A percentile compares a stretch with the other conserved stretches of the same genome.
These are phyloP conservation scores for Herpotrichia juniperi DNA, from an alignment of 2,329 filamentous ascomycete genomes.

Conservation along the genomic window DNA sequence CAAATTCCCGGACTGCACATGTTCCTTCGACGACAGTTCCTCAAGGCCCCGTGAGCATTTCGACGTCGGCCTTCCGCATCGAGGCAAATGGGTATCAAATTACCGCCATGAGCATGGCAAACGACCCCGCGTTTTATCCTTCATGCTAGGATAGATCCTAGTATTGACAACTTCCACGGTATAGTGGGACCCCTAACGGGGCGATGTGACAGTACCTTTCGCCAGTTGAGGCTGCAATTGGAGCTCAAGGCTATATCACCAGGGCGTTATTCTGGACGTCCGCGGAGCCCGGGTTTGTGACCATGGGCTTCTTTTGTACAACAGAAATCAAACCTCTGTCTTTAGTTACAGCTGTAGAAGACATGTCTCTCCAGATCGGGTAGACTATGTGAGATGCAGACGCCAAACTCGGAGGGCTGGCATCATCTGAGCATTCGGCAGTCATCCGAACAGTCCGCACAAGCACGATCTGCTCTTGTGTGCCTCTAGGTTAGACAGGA, in stretches of 20 bases:
- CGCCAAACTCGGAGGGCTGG: slow-evolving; percentile 2
- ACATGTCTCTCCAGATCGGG: background rate
- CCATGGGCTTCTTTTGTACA: slow-evolving; percentile 3
- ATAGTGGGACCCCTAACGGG: background rate
- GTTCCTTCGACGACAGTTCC: slow-evolving; percentile 9
- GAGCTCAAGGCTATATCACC: slow-evolving; percentile 11
- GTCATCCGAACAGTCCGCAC: slow-evolving; percentile 10
- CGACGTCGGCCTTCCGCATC: slow-evolving; percentile 17
- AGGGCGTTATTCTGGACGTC: slow-evolving; percentile 10
- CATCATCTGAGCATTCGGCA: slow-evolving; percentile 3
- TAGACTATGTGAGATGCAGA: background rate
- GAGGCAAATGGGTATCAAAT: slow-evolving; percentile 14
- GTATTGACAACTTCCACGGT: slow-evolving; percentile 1
- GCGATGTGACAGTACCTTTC: slow-evolving; percentile 10
- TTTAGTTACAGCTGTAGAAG: slow-evolving; percentile 1
- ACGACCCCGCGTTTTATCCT: slow-evolving; percentile 1
- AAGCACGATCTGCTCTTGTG: slow-evolving; percentile 11
- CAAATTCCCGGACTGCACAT: background rate
- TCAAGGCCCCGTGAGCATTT: slow-evolving; percentile 4
- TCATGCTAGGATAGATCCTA: slow-evolving; percentile 6
- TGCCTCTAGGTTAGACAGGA: slow-evolving; percentile 10
- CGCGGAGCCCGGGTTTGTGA: slow-evolving; percentile 8
- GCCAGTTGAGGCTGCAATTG: slow-evolving; percentile 15
- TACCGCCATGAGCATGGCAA: slow-evolving; percentile 12
- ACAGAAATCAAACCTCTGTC: background rate